These are phyloP conservation scores for Kalmanozyma brasiliensis DNA, from an alignment of 1,284 basidiomycete species.

Conservation along the genomic window DNA sequence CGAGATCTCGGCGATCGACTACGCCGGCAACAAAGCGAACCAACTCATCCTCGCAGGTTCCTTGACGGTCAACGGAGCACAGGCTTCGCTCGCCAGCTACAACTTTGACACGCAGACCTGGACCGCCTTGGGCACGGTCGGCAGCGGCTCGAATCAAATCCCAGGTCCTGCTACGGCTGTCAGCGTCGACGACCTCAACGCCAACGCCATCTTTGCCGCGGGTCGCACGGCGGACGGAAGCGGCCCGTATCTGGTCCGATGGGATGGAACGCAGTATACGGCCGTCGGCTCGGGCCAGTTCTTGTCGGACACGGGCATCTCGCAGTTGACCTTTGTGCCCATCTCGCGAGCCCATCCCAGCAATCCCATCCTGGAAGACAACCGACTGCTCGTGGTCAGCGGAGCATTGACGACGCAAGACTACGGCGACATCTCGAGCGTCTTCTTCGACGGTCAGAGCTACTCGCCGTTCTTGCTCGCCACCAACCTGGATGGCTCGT, in stretches of 20 bases:
- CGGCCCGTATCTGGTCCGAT: conserved; percentile 52
- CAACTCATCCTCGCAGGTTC: conserved; percentile 73
- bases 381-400: conserved; percentile 90
- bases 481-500: conserved; percentile 75
- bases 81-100: conserved; percentile 79
- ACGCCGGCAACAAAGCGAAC: conserved; percentile 71
- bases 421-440: conserved; percentile 77
- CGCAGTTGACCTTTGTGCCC: conserved; percentile 90
- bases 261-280: conserved; percentile 53
- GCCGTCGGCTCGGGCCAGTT: conserved; percentile 43
- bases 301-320: conserved; percentile 76
- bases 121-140: conserved; percentile 77
- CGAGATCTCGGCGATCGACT: conserved; percentile 80
- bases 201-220: conserved; percentile 86
- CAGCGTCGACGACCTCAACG: conserved; percentile 82
- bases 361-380: conserved; percentile 80
- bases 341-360: conserved; percentile 76
- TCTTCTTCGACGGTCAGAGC: conserved; percentile 84
- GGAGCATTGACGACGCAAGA: conserved; percentile 76
- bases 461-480: conserved; percentile 87
- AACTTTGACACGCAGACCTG: conserved; percentile 75
- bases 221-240: conserved; percentile 71
- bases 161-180: conserved; percentile 91
- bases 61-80: conserved; percentile 75
- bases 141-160: conserved; percentile 73